Evolutionary conservation across 345 rosid species (phyloP).

Genomic region (Kandelia obovata): DNA sequence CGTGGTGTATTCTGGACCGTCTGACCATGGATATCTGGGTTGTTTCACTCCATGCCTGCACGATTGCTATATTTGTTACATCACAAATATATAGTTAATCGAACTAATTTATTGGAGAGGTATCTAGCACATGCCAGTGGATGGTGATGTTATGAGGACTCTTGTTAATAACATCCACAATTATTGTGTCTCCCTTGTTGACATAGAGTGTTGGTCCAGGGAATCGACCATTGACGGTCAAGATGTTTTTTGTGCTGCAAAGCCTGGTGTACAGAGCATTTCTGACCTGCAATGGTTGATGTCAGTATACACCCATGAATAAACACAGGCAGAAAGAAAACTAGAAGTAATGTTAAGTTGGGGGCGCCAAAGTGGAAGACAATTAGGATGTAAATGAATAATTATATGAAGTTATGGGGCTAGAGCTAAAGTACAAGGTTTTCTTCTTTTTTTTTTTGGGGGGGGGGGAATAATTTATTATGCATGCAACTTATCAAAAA

Average conservation of each 20-base stretch:
- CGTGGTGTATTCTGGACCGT: constrained; percentile 45
- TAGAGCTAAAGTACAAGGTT: too few species aligned
- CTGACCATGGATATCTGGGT: constrained; percentile 42
- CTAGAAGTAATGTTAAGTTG: not conserved
- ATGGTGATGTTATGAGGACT: constrained; percentile 28
- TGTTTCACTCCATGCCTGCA: constrained; percentile 44
- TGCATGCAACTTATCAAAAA: too few species aligned
- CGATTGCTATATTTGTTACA: not conserved
- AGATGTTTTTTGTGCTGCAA: constrained; percentile 19
- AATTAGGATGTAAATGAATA: too few species aligned
- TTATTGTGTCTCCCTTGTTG: constrained; percentile 23
- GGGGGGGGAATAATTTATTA: too few species aligned
- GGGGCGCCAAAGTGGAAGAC: not conserved
- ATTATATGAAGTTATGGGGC: too few species aligned
- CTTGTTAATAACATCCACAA: constrained; percentile 25
- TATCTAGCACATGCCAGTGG: constrained; percentile 24
- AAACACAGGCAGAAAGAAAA: not conserved
- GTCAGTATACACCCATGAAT: too few species aligned
- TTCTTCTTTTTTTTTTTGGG: too few species aligned
- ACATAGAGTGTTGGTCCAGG: constrained; percentile 32
- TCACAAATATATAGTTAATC: too few species aligned
- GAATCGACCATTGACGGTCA: constrained; percentile 31
- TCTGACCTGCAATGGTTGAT: constrained; percentile 1
- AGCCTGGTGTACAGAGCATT: constrained; percentile 16
- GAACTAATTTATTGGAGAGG: not conserved